Evolutionary conservation across 148 eudicot genomes (phyloP).

Genomic region (Rhododendron kiyosumense): DNA sequence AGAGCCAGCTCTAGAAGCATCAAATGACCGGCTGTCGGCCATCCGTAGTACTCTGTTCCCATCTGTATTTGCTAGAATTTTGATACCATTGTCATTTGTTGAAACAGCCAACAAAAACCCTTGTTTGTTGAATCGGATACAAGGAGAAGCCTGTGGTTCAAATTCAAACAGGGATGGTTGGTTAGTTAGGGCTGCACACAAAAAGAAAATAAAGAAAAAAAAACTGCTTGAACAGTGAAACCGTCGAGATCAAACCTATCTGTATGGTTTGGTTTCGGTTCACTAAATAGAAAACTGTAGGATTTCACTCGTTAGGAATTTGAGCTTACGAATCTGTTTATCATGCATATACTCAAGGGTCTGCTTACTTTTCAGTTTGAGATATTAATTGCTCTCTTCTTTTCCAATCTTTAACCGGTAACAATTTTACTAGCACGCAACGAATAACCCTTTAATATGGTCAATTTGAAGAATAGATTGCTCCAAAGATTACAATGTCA

Average conservation of each 20-base stretch:
- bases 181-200: not conserved
- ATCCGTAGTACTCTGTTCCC: conserved; percentile 56
- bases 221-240: not conserved
- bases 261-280: not conserved
- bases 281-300: not conserved
- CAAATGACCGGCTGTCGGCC: conserved; percentile 57
- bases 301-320: not conserved
- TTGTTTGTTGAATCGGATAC: conserved; percentile 83
- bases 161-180: not conserved
- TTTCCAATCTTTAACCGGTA: not conserved
- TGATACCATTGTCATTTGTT: conserved; percentile 79
- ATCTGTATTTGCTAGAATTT: conserved; percentile 73
- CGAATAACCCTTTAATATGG: not conserved
- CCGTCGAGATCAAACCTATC: not conserved
- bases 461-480: not conserved
- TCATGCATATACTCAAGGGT: not conserved
- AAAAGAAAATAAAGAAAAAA: not conserved
- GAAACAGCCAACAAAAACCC: conserved; percentile 89
- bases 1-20: conserved; percentile 59
- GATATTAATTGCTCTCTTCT: not conserved
- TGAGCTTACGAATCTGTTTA: not conserved
- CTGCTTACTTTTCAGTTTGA: not conserved
- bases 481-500: not conserved
- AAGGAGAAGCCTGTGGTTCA: conserved; percentile 64
- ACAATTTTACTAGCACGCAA: not conserved